phyloP scores from a whole-genome alignment of 352 stramenopile species.

The Phytophthora ohioensis region DNA sequence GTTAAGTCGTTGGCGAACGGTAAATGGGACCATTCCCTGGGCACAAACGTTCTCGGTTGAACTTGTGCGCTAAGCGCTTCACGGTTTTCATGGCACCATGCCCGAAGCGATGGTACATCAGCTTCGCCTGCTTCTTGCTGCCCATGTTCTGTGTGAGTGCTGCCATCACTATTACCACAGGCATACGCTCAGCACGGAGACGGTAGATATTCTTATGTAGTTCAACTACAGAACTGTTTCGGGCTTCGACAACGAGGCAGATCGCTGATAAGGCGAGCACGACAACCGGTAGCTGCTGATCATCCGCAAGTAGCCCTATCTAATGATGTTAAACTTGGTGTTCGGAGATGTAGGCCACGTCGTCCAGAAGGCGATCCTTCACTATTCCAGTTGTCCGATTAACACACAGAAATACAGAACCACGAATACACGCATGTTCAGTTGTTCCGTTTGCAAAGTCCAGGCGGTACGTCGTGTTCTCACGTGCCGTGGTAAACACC shows the following conservation, averaged over 20 bases:
- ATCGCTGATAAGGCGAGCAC: not conserved
- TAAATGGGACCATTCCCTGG: no score
- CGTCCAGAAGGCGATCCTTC: conserved; percentile 4
- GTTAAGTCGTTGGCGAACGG: no score
- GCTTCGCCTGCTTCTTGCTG: not conserved
- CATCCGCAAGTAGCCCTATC: not conserved
- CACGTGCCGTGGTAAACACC: not conserved
- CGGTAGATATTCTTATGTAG: conserved; percentile 13
- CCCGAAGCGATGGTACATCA: conserved; percentile 4
- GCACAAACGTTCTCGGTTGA: not conserved
- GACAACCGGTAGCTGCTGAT: not conserved
- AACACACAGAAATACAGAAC: conserved; percentile 4
- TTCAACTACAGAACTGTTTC: not conserved
- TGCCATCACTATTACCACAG: not conserved
- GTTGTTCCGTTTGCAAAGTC: not conserved
- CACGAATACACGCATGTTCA: not conserved
- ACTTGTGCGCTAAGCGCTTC: not conserved
- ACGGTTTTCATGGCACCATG: conserved; percentile 8
- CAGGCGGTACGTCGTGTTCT: not conserved
- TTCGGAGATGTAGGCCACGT: conserved; percentile 5
- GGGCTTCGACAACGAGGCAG: conserved; percentile 1
- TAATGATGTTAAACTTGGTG: conserved; percentile 11
- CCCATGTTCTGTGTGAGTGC: not conserved
- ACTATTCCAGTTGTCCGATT: conserved; percentile 10
- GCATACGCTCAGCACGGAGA: conserved; percentile 1